Percentiles rank a stretch among this genome's conserved stretches.
Evolutionary conservation across 441 rosid genomes (phyloP).

Genomic region (Gossypium davidsonii): DNA sequence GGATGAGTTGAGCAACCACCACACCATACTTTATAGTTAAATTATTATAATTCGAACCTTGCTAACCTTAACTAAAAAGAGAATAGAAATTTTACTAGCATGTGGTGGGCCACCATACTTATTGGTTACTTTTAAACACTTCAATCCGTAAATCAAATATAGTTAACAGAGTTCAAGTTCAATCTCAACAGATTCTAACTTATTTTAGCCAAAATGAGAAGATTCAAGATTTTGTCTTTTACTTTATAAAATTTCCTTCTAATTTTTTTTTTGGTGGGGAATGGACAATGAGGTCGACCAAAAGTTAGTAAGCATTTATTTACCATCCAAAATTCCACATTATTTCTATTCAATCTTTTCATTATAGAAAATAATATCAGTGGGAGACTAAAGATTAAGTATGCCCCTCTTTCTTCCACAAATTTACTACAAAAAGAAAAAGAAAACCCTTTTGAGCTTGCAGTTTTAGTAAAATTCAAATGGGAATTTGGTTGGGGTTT

Average conservation of each 20-base stretch:
- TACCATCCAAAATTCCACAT: not conserved
- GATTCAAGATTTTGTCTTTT: not conserved
- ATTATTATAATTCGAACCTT: no score
- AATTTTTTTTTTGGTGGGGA: not conserved
- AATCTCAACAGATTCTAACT: not conserved
- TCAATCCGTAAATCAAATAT: not conserved
- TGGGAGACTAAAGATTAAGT: constrained; percentile 2
- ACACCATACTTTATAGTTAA: no score
- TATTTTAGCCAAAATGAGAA: not conserved
- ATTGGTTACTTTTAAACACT: not conserved
- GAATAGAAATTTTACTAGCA: not conserved
- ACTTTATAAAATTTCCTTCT: not conserved
- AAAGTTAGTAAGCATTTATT: not conserved
- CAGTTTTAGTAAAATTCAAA: not conserved
- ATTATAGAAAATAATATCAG: not conserved
- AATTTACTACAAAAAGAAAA: not conserved
- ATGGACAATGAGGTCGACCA: not conserved
- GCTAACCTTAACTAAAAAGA: not conserved
- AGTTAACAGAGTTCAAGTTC: not conserved
- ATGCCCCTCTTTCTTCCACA: not conserved
- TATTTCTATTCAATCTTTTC: not conserved
- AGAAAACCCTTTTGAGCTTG: not conserved
- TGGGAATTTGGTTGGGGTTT: not conserved
- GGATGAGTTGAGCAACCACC: no score
- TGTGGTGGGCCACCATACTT: not conserved